A percentile compares a stretch with the other conserved stretches of the same genome.
These are phyloP conservation scores for Chamaenerion angustifolium DNA, from an alignment of 345 rosid species.

Conservation along the genomic window DNA sequence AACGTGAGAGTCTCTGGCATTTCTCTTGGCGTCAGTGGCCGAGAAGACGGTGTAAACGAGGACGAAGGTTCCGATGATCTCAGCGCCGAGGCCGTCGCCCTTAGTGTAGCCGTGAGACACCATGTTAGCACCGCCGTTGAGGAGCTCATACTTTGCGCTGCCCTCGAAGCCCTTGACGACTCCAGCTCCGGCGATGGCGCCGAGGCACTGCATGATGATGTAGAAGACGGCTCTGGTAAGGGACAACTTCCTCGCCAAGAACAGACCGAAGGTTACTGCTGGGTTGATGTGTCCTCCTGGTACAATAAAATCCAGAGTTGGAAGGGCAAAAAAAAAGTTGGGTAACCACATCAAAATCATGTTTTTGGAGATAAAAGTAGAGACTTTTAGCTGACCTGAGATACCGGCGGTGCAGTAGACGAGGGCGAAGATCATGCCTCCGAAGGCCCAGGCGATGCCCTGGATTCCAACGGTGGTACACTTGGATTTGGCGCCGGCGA, in stretches of 20 bases:
- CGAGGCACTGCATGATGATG: constrained; percentile 13
- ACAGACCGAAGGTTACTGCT: constrained; percentile 13
- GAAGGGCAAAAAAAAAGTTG: too few species aligned
- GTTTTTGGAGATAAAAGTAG: too few species aligned
- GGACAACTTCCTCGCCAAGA: constrained; percentile 15
- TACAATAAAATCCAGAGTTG: background rate
- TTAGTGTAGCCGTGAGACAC: constrained; percentile 10
- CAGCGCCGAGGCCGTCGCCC: constrained; percentile 9
- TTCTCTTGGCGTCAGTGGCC: constrained; percentile 17
- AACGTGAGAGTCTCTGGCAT: constrained; percentile 15
- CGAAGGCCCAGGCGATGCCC: constrained; percentile 20
- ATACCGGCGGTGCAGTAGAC: constrained; percentile 16
- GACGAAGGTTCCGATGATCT: constrained; percentile 11
- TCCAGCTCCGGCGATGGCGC: constrained; percentile 13
- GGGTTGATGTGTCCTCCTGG: constrained; percentile 17
- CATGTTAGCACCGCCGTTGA: constrained; percentile 14
- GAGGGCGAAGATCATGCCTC: constrained; percentile 18
- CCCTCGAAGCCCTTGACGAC: constrained; percentile 12
- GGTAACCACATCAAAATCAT: background rate
- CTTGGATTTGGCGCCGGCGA: constrained; percentile 7
- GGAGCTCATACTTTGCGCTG: constrained; percentile 5
- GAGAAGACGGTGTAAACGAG: constrained; percentile 10
- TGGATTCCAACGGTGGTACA: constrained; percentile 13
- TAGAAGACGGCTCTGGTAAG: constrained; percentile 12
- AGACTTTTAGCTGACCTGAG: constrained; percentile 8